Conservation (phyloP, 495 filamentous ascomycete genomes). For the Penicillium subrubescens region DNA sequence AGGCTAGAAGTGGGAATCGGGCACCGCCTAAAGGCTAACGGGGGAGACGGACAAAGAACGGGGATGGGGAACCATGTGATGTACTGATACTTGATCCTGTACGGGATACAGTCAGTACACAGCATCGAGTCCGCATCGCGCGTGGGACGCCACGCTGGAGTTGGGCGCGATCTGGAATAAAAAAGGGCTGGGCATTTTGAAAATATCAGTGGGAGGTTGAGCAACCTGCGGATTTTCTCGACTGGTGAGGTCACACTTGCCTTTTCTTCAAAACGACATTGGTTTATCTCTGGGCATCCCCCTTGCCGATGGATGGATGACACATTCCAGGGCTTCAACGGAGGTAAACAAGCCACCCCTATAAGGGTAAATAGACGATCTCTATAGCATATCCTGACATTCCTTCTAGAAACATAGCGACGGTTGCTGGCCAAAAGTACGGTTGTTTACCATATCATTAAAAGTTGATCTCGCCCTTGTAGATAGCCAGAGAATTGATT, state of each 20-base stretch:
- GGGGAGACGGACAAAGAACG: neutral
- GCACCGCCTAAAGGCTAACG: neutral
- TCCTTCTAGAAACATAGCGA: slow-evolving; percentile 16
- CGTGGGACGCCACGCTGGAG: neutral
- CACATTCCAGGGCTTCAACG: slow-evolving; percentile 13
- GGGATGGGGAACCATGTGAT: neutral
- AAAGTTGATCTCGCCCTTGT: neutral
- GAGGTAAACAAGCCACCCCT: slow-evolving; percentile 1
- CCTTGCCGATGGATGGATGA: slow-evolving; percentile 1
- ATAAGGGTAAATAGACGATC: slow-evolving; percentile 9
- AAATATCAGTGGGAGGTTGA: neutral
- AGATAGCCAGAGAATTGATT: too few relatives aligned
- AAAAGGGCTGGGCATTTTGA: neutral
- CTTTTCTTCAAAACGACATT: neutral
- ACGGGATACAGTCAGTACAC: neutral
- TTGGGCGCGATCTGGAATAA: neutral
- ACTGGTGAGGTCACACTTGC: neutral
- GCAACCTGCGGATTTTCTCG: neutral
- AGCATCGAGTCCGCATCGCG: neutral
- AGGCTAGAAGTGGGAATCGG: neutral
- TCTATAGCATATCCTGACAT: slow-evolving; percentile 1
- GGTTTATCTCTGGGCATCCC: neutral
- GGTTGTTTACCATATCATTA: slow-evolving; percentile 2
- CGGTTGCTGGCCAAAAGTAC: slow-evolving; percentile 9
- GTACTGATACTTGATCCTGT: neutral